Evolutionary conservation across 805 yeast species (phyloP).

Genomic region (Saturnispora bothae): DNA sequence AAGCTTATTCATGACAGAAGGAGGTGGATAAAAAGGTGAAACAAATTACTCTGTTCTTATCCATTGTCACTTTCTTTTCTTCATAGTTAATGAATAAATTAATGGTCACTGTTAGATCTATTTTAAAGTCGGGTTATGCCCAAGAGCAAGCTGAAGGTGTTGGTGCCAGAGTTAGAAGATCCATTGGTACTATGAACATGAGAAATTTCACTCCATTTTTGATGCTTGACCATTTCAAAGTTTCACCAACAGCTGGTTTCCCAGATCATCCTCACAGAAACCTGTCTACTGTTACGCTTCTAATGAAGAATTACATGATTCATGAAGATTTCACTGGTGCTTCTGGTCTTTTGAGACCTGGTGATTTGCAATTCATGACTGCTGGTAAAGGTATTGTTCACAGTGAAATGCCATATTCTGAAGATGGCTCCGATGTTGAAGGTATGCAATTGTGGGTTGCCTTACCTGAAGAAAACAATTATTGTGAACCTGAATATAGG

Average conservation of each 20-base stretch:
- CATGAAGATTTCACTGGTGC: constrained; percentile 85
- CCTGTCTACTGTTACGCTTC: constrained; percentile 67
- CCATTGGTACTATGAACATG: constrained; percentile 59
- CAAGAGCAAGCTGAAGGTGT: constrained; percentile 73
- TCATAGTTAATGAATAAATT: neutral
- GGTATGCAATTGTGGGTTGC: constrained; percentile 90
- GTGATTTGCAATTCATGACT: constrained; percentile 89
- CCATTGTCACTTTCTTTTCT: neutral
- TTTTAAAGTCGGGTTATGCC: constrained; percentile 44
- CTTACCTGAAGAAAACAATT: constrained; percentile 53
- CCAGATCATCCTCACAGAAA: constrained; percentile 83
- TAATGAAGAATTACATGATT: constrained; percentile 56
- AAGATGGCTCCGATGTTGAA: constrained; percentile 36
- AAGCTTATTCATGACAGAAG: constrained; percentile 1
- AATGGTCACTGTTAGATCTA: constrained; percentile 34
- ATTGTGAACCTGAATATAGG: constrained; percentile 64
- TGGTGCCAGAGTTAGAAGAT: constrained; percentile 78
- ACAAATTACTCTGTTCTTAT: too few species aligned
- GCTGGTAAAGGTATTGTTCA: constrained; percentile 85
- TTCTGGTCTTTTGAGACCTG: constrained; percentile 65
- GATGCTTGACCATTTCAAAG: constrained; percentile 70
- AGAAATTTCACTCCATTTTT: constrained; percentile 75
- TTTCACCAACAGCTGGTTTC: constrained; percentile 57
- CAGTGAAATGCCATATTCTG: constrained; percentile 70
- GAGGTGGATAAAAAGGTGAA: constrained; percentile 1